Conservation (phyloP, 2,329 filamentous ascomycete genomes). For the Pseudonectria buxi region DNA sequence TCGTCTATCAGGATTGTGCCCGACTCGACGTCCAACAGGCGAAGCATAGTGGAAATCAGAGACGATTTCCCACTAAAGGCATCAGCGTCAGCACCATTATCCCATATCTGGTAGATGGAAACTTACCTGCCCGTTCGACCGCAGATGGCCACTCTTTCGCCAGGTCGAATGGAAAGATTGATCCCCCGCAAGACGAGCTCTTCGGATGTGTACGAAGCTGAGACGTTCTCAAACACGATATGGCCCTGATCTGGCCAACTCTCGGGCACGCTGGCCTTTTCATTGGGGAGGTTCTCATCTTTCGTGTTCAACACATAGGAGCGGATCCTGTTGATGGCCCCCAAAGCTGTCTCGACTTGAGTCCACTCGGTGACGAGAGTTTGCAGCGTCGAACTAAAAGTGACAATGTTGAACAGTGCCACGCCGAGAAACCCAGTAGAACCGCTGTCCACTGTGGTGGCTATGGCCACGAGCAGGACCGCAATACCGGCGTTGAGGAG, state of each 20-base stretch:
- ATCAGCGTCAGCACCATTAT: no score
- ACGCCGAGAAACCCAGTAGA: slow-evolving; percentile 29
- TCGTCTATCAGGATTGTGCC: slow-evolving; percentile 38
- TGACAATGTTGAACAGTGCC: slow-evolving; percentile 25
- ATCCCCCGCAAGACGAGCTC: slow-evolving; percentile 13
- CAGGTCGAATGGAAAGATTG: slow-evolving; percentile 22
- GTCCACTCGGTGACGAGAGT: slow-evolving; percentile 32
- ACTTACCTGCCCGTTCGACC: slow-evolving; percentile 38
- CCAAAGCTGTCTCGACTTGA: slow-evolving; percentile 30
- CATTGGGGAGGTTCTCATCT: slow-evolving; percentile 18
- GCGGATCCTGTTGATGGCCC: slow-evolving; percentile 29
- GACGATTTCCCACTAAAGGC: slow-evolving; percentile 44
- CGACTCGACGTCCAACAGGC: slow-evolving; percentile 36
- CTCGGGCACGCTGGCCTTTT: slow-evolving; percentile 12
- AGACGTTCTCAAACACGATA: slow-evolving; percentile 21
- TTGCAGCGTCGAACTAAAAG: slow-evolving; percentile 28
- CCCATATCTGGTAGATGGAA: no score
- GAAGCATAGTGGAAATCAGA: slow-evolving; percentile 39
- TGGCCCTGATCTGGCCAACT: slow-evolving; percentile 26
- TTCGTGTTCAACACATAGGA: slow-evolving; percentile 23
- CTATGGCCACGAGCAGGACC: slow-evolving; percentile 40
- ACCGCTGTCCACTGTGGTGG: slow-evolving; percentile 30
- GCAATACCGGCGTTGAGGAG: slow-evolving; percentile 41
- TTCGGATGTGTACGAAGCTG: slow-evolving; percentile 20
- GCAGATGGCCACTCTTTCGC: slow-evolving; percentile 45